Conservation (phyloP, 2,329 filamentous ascomycete genomes). For the Ophiostoma montium region DNA sequence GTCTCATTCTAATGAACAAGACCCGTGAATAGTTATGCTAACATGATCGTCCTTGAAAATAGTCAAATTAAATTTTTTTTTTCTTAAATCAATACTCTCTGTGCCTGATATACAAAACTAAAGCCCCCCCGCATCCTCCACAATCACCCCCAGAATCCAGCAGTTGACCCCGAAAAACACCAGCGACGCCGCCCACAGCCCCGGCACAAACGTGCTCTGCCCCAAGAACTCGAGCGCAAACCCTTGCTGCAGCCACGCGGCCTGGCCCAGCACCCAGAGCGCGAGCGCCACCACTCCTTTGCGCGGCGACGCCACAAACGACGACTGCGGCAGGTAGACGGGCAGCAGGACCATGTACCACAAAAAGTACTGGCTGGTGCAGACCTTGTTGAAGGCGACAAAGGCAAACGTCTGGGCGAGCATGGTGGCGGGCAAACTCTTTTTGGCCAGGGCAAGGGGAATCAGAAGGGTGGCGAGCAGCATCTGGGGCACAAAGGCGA, state of each 20-base stretch:
- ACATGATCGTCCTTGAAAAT: too few species aligned
- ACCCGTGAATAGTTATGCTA: too few species aligned
- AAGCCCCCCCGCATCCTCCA: conserved; percentile 39
- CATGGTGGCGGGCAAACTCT: conserved; percentile 70
- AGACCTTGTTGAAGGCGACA: conserved; percentile 97
- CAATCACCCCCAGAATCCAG: conserved; percentile 72
- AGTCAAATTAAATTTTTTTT: neutral
- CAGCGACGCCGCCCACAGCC: conserved; percentile 62
- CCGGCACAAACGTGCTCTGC: conserved; percentile 68
- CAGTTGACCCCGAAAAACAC: conserved; percentile 75
- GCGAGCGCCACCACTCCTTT: conserved; percentile 51
- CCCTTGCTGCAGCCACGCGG: conserved; percentile 59
- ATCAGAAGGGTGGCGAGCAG: conserved; percentile 65
- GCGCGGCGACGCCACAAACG: conserved; percentile 45
- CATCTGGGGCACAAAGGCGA: conserved; percentile 83
- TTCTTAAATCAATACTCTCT: neutral
- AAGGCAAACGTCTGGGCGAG: conserved; percentile 94
- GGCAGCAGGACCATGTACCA: conserved; percentile 96
- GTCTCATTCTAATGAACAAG: too few species aligned
- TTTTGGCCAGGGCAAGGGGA: conserved; percentile 57
- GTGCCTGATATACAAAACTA: neutral
- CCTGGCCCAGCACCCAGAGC: conserved; percentile 68
- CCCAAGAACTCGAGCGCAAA: conserved; percentile 71
- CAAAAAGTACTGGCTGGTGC: conserved; percentile 97
- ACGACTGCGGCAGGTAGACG: conserved; percentile 73